Conservation (phyloP, 768 basidiomycete species). For the Infundibulicybe gibba region DNA sequence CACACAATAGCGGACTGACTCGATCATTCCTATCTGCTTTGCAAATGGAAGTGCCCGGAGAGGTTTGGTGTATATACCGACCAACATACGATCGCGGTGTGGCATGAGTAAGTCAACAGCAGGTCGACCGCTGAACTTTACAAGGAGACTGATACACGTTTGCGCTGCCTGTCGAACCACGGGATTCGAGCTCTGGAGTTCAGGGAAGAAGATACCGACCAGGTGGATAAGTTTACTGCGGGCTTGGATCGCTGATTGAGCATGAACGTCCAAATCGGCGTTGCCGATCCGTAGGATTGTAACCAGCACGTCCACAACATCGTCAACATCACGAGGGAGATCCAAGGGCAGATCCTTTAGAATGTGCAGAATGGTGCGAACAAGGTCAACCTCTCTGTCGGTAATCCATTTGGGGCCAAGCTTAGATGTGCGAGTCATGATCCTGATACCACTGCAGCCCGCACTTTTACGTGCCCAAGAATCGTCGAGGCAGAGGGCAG, state of each 20-base stretch:
- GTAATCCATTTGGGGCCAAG: slow-evolving; percentile 76
- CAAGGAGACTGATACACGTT: slow-evolving; percentile 73
- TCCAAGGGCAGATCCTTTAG: slow-evolving; percentile 94
- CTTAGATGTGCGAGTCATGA: slow-evolving; percentile 69
- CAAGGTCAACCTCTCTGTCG: slow-evolving; percentile 86
- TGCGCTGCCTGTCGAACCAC: slow-evolving; percentile 85
- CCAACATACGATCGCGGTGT: slow-evolving; percentile 85
- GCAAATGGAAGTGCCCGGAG: slow-evolving; percentile 90
- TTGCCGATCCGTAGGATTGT: slow-evolving; percentile 62
- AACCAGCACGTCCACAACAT: slow-evolving; percentile 74
- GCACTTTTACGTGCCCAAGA: slow-evolving; percentile 88
- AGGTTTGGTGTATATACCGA: slow-evolving; percentile 93
- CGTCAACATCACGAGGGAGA: slow-evolving; percentile 75
- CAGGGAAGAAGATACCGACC: slow-evolving; percentile 81
- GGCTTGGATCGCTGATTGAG: slow-evolving; percentile 37
- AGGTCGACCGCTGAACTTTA: slow-evolving; percentile 66
- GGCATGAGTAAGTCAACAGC: slow-evolving; percentile 78
- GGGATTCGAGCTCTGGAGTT: slow-evolving; percentile 83
- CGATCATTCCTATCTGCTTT: slow-evolving; percentile 97
- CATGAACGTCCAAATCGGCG: slow-evolving; percentile 39
- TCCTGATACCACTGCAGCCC: slow-evolving; percentile 80
- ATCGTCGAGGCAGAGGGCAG: slow-evolving; percentile 85
- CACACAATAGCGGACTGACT: slow-evolving; percentile 92
- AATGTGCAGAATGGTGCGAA: slow-evolving; percentile 86
- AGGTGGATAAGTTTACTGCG: slow-evolving; percentile 64